phyloP scores from a whole-genome alignment of 1,284 basidiomycete genomes.

The Termitomyces sp. region DNA sequence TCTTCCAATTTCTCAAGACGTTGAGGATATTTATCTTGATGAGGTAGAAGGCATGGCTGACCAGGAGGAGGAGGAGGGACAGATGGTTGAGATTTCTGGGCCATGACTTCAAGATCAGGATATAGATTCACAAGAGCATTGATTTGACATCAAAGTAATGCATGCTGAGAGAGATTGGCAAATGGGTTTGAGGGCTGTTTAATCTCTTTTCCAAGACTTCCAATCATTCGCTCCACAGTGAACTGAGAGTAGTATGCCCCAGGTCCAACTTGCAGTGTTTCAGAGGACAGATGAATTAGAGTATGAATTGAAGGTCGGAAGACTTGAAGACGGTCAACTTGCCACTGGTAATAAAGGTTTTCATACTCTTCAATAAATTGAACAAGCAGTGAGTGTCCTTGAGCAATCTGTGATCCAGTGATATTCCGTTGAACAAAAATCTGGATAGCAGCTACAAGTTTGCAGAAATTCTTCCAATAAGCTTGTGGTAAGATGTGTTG shows the following conservation, averaged over 20 bases:
- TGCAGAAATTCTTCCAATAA: conserved; percentile 31
- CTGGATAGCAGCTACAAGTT: conserved; percentile 25
- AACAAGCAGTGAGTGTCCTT: conserved; percentile 19
- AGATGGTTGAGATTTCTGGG: neutral
- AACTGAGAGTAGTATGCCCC: conserved; percentile 24
- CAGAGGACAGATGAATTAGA: conserved; percentile 19
- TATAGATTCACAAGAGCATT: conserved; percentile 11
- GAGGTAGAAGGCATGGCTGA: too few relatives aligned
- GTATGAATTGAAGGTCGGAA: conserved; percentile 23
- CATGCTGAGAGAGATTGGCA: conserved; percentile 13
- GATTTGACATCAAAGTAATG: conserved; percentile 6
- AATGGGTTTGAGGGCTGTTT: conserved; percentile 16
- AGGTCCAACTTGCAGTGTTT: conserved; percentile 25
- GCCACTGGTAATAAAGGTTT: conserved; percentile 26
- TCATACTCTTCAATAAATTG: conserved; percentile 29
- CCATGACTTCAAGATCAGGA: too few relatives aligned
- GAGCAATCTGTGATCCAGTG: conserved; percentile 16
- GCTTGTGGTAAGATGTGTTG: conserved; percentile 24
- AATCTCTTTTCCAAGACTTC: conserved; percentile 11
- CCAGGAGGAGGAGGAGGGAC: neutral
- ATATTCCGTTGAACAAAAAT: conserved; percentile 22
- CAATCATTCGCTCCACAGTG: conserved; percentile 21
- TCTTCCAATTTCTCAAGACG: too few relatives aligned
- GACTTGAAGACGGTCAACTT: conserved; percentile 28
- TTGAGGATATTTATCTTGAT: too few relatives aligned